Evolutionary conservation across 2,329 filamentous ascomycete genomes (phyloP).

Genomic region (Thermothelomyces thermophilus): DNA sequence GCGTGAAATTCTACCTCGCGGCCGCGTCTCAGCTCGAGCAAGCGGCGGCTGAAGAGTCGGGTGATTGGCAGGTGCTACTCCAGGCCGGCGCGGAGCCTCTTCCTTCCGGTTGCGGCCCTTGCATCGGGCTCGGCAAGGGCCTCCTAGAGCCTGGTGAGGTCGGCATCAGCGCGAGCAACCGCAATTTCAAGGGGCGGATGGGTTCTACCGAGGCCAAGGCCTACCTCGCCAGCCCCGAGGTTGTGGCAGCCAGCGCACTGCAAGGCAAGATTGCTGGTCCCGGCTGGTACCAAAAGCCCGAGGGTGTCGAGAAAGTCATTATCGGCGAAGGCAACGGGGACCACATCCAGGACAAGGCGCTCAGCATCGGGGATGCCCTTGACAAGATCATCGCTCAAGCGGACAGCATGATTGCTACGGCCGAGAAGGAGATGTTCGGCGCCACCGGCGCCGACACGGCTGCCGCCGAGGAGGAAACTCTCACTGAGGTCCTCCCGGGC

Average conservation of each 20-base stretch:
- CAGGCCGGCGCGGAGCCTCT: slow-evolving; percentile 70
- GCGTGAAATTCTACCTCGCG: slow-evolving; percentile 83
- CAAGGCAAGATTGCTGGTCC: slow-evolving; percentile 66
- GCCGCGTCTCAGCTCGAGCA: slow-evolving; percentile 79
- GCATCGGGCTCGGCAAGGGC: slow-evolving; percentile 62
- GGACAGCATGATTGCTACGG: slow-evolving; percentile 53
- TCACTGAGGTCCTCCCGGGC: slow-evolving; percentile 71
- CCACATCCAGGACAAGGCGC: slow-evolving; percentile 55
- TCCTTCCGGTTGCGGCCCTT: slow-evolving; percentile 71
- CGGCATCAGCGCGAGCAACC: slow-evolving; percentile 75
- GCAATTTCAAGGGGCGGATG: slow-evolving; percentile 91
- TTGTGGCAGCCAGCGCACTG: slow-evolving; percentile 85
- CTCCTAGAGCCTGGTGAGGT: slow-evolving; percentile 80
- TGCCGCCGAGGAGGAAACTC: slow-evolving; percentile 31
- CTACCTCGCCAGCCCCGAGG: slow-evolving; percentile 82
- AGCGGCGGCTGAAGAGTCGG: slow-evolving; percentile 65
- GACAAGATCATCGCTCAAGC: slow-evolving; percentile 64
- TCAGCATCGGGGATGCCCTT: slow-evolving; percentile 62
- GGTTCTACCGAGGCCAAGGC: slow-evolving; percentile 72
- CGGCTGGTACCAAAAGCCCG: slow-evolving; percentile 68
- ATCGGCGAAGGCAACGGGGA: slow-evolving; percentile 67
- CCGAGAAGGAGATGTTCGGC: slow-evolving; percentile 41
- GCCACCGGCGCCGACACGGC: slow-evolving; percentile 25
- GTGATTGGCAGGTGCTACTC: slow-evolving; percentile 78
- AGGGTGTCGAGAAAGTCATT: slow-evolving; percentile 59